Evolutionary conservation across 2,329 filamentous ascomycete species (phyloP).

Genomic region (Arthrobotrys pseudoclavata): DNA sequence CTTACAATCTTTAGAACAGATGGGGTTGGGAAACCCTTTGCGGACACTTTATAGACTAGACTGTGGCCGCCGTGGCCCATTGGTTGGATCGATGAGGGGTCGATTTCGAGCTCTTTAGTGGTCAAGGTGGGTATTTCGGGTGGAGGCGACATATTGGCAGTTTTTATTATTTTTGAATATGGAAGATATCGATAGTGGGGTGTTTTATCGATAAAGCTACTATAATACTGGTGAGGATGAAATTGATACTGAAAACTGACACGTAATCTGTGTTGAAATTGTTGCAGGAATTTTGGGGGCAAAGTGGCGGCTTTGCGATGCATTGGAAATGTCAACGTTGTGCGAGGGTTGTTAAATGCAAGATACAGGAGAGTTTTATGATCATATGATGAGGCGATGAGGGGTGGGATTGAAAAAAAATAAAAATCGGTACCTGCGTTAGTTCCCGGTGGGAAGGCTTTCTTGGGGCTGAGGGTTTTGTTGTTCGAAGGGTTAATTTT

Average conservation of each 20-base stretch:
- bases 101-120: conserved; percentile 46
- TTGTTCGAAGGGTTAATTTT: conserved; percentile 20
- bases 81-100: conserved; percentile 26
- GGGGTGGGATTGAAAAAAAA: neutral
- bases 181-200: conserved; percentile 14
- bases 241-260: neutral
- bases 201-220: conserved; percentile 5
- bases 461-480: conserved; percentile 4
- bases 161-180: neutral
- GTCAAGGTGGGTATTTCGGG: conserved; percentile 17
- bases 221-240: neutral
- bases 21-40: conserved; percentile 32
- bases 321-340: conserved; percentile 2
- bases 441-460: conserved; percentile 3
- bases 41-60: conserved; percentile 44
- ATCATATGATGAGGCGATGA: neutral
- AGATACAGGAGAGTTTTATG: conserved; percentile 29
- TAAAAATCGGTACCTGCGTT: conserved; percentile 38
- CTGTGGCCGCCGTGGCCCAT: conserved; percentile 53
- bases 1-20: conserved; percentile 56
- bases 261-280: conserved; percentile 41
- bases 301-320: neutral
- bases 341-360: conserved; percentile 14
- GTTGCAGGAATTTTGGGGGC: conserved; percentile 31
- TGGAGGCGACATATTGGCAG: conserved; percentile 22